A percentile compares a stretch with the other conserved stretches of the same genome.
Evolutionary conservation across 129 eudicot species (phyloP).

Genomic region (Centrapalus pauciflorus): DNA sequence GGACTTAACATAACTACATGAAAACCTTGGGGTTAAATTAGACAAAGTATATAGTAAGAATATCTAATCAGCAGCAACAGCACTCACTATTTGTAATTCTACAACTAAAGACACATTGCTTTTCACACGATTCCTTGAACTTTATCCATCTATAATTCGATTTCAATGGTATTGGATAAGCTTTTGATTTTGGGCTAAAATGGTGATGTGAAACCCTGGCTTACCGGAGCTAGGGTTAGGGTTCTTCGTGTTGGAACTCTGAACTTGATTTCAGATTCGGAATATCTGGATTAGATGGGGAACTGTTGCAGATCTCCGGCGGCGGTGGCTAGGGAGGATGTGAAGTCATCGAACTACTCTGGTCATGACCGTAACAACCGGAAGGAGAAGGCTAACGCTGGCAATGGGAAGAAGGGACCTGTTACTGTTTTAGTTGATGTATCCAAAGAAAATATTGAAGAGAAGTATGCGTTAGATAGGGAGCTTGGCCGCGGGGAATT

Average conservation of each 20-base stretch:
- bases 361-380: conserved; percentile 35
- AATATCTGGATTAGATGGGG: conserved; percentile 52
- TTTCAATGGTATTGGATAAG: conserved; percentile 1
- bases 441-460: conserved; percentile 57
- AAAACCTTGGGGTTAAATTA: not conserved
- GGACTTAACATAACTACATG: not conserved
- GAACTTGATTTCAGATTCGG: not conserved
- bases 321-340: conserved; percentile 85
- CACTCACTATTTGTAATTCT: not conserved
- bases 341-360: conserved; percentile 58
- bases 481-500: conserved; percentile 90
- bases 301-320: conserved; percentile 99
- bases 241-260: not conserved
- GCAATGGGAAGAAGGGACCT: conserved; percentile 34
- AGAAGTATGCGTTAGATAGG: conserved; percentile 64
- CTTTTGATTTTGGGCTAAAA: not conserved
- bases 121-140: conserved; percentile 12
- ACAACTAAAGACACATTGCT: conserved; percentile 13
- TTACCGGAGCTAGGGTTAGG: conserved; percentile 33
- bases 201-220: conserved; percentile 26
- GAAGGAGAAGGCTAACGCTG: conserved; percentile 29
- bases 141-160: conserved; percentile 11
- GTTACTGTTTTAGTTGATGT: conserved; percentile 49
- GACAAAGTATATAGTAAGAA: not conserved
- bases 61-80: conserved; percentile 13